phyloP scores from a whole-genome alignment of 1,284 basidiomycete species.

The Sanghuangporus sanghuang region DNA sequence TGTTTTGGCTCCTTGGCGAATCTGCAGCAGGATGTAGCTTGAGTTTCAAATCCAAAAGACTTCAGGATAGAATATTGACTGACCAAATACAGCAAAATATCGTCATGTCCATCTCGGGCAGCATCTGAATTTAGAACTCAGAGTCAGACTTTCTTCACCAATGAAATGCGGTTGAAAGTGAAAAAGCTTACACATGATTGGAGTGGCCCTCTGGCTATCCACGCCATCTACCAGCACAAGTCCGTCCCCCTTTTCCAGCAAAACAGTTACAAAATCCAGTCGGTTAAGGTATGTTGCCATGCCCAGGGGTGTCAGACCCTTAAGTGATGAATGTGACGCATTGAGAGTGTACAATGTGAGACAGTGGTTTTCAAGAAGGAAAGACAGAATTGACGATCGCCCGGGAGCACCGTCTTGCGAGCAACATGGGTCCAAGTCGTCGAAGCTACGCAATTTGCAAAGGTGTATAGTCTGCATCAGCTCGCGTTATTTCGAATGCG shows the following conservation, averaged over 20 bases:
- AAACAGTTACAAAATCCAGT: constrained; percentile 46
- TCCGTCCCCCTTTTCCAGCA: constrained; percentile 55
- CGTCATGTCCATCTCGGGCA: constrained; percentile 59
- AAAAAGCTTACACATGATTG: constrained; percentile 67
- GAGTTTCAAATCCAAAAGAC: constrained; percentile 12
- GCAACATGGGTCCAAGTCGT: constrained; percentile 60
- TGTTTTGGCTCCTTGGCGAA: constrained; percentile 62
- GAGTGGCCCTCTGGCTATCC: constrained; percentile 66
- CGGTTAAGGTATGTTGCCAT: constrained; percentile 71
- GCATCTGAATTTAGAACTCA: constrained; percentile 45
- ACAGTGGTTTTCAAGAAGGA: constrained; percentile 46
- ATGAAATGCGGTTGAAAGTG: not conserved
- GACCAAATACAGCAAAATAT: constrained; percentile 60
- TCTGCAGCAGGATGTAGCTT: constrained; percentile 31
- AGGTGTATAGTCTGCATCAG: not conserved
- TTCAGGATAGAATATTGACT: constrained; percentile 23
- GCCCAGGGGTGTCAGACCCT: constrained; percentile 67
- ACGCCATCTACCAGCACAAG: constrained; percentile 63
- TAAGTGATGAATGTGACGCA: constrained; percentile 56
- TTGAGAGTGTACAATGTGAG: constrained; percentile 65
- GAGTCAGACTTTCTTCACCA: not conserved
- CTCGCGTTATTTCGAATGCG: not conserved
- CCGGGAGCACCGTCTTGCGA: constrained; percentile 36
- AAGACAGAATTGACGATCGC: constrained; percentile 50
- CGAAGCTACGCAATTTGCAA: constrained; percentile 43